Conservation (phyloP, 2,329 filamentous ascomycete species). For the Pleomassaria siparia region DNA sequence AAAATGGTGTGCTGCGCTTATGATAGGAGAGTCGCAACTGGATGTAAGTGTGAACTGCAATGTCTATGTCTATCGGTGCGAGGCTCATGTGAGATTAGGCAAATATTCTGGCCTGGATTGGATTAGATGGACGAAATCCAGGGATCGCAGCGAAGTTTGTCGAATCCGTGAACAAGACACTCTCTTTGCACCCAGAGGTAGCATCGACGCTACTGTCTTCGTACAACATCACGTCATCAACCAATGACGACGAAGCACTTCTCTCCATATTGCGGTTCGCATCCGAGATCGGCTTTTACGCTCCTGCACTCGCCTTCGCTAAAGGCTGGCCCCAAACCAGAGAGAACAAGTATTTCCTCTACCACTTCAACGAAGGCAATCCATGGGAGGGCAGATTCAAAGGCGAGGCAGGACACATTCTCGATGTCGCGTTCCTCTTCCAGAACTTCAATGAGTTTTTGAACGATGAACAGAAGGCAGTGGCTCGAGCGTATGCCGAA, state of each 20-base stretch:
- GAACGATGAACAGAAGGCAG: conserved; percentile 21
- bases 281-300: conserved; percentile 51
- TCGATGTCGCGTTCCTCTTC: conserved; percentile 38
- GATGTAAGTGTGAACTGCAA: conserved; percentile 40
- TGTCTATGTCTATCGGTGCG: neutral
- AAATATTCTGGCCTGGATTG: conserved; percentile 30
- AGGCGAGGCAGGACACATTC: conserved; percentile 37
- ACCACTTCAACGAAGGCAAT: conserved; percentile 38
- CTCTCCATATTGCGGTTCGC: conserved; percentile 46
- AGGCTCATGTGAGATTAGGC: conserved; percentile 12
- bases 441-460: conserved; percentile 36
- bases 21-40: conserved; percentile 52
- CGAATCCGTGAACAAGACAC: conserved; percentile 34
- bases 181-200: conserved; percentile 21
- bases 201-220: conserved; percentile 33
- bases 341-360: conserved; percentile 32
- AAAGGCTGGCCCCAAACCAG: conserved; percentile 34
- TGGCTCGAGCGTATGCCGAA: conserved; percentile 26
- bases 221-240: conserved; percentile 44
- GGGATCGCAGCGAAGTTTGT: conserved; percentile 40
- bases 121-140: conserved; percentile 25
- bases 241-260: conserved; percentile 47
- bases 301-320: conserved; percentile 47
- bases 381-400: conserved; percentile 39
- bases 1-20: conserved; percentile 50